A percentile compares a stretch with the other conserved stretches of the same genome.
Conservation (phyloP, 805 yeast species). For the Hanseniaspora vineae region DNA sequence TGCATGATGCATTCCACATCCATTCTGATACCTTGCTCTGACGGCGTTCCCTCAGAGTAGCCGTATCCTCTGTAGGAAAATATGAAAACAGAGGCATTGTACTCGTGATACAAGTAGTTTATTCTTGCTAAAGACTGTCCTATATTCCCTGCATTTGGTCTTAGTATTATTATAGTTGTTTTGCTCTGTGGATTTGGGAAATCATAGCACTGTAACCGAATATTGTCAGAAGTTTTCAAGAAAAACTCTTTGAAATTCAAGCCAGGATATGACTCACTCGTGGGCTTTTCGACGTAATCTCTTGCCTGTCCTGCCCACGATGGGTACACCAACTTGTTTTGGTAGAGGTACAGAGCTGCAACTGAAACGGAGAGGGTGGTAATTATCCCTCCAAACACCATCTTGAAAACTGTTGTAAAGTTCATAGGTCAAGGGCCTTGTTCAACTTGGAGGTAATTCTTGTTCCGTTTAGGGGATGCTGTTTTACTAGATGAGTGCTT, state of each 20-base stretch:
- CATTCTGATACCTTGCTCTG: conserved; percentile 64
- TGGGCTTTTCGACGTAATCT: conserved; percentile 65
- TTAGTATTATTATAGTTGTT: conserved; percentile 58
- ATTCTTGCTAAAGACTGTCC: conserved; percentile 84
- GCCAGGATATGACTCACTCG: conserved; percentile 31
- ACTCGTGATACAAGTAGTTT: conserved; percentile 43
- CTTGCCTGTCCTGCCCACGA: conserved; percentile 65
- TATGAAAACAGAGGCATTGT: conserved; percentile 66
- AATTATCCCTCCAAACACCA: conserved; percentile 31
- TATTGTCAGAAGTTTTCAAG: conserved; percentile 59
- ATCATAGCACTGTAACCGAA: conserved; percentile 51
- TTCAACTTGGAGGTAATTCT: background rate
- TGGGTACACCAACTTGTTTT: conserved; percentile 68
- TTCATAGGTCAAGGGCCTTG: background rate
- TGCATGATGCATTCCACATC: conserved; percentile 69
- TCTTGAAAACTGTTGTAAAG: conserved; percentile 13
- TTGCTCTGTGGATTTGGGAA: conserved; percentile 25
- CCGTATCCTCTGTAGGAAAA: conserved; percentile 93
- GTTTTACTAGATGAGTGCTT: too few species aligned
- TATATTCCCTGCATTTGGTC: conserved; percentile 94
- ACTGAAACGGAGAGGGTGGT: conserved; percentile 33
- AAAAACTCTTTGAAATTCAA: conserved; percentile 51
- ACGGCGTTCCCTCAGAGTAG: conserved; percentile 57
- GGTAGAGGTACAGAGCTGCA: conserved; percentile 46
- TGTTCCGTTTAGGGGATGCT: background rate